Conservation (phyloP, 352 stramenopile species). For the Globisporangium yorkense region DNA sequence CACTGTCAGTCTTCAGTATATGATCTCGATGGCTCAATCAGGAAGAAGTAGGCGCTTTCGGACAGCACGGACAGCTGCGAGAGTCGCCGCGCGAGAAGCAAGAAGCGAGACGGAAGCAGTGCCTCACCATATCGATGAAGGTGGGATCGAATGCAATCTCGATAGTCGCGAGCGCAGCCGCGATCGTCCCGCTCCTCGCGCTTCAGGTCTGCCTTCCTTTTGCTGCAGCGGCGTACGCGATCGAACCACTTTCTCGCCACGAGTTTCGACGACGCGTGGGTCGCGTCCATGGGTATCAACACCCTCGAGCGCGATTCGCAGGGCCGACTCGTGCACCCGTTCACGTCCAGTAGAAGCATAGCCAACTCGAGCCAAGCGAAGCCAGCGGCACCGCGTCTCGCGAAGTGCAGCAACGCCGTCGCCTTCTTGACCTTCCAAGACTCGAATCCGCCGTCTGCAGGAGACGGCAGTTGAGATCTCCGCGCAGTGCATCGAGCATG, state of each 20-base stretch:
- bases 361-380: background rate
- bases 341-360: background rate
- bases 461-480: background rate
- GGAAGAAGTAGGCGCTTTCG: no score
- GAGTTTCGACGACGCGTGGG: slow-evolving; percentile 34
- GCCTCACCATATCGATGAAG: background rate
- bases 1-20: no score
- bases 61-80: no score
- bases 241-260: slow-evolving; percentile 42
- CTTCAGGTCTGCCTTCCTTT: no score
- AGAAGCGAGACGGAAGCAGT: background rate
- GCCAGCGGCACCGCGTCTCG: no score
- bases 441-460: background rate
- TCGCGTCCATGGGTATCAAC: slow-evolving; percentile 17
- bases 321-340: slow-evolving; percentile 21
- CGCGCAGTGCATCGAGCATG: background rate
- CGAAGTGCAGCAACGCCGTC: background rate
- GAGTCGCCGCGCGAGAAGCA: no score
- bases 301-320: slow-evolving; percentile 19
- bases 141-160: slow-evolving; percentile 1
- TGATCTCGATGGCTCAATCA: no score
- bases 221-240: slow-evolving; percentile 1
- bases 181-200: no score
- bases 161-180: no score
- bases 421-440: background rate